Base-by-base conservation (phyloP, 1,284 basidiomycete genomes). In the Ustilago xerochloae region DNA sequence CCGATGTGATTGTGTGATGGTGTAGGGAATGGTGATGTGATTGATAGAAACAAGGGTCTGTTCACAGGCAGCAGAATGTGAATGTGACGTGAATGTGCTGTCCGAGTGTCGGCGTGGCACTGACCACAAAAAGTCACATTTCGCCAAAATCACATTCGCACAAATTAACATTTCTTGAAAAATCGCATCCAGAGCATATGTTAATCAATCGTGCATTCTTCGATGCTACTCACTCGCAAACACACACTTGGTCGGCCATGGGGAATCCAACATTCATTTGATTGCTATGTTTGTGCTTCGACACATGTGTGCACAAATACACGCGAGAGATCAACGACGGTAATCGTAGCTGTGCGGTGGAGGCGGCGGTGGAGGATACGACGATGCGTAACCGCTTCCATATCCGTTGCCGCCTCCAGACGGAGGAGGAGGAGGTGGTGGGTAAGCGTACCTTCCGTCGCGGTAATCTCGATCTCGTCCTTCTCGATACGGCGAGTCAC, bases 401-500 rank as follows among this genome's bases (percentile, higher is more conserved):
- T 67, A 67, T 6, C 61, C 61, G 26, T 12, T 35, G 12, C 43
- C 56, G 41, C 70, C 60, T 16, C 60, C 51, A 8, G 59, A n/a
- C n/a, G n/a, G 46, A n/a, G 63, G 59, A 13, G 68, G 62, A 10
- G 63, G 63, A 4, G 70, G 70, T 2, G 70, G 70, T 9, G 70
- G 60, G 20, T 73, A 63, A 1, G 57, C 51, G n/a, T 73, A 73
- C 39, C 70, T 60, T 41, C 30, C 57, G 43, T 73, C 70, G 2
- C 60, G 52, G 46, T 67, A 67, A 4, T 73, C 70, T 22, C 70
- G 63, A 7, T 73, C 70, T 20, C 70, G 63, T 36, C 69, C 69
- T 28, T 72, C 69, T 35, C 69, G 53, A 53, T 72, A 72, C 18
- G 63, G 60, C 30, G 63, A 63, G 32, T 63, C 69, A 10, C 69